These are phyloP conservation scores for Magnolia officinalis DNA, from an alignment of 164 flowering plant genomes.

Conservation along the genomic window DNA sequence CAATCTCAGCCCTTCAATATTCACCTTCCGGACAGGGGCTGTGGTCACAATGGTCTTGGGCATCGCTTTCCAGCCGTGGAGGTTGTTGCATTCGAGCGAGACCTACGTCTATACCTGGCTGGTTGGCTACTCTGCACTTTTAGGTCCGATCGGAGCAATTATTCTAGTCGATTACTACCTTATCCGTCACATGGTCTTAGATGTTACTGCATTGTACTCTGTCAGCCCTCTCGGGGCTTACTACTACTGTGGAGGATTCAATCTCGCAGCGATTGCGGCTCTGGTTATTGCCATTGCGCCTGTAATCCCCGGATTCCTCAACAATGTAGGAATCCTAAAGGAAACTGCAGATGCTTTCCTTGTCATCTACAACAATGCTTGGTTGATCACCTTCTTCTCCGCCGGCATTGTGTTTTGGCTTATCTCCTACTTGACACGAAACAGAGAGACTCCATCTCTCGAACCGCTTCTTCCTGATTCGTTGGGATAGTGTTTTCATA, in stretches of 20 bases:
- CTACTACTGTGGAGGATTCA: conserved; percentile 66
- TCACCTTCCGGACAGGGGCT: conserved; percentile 78
- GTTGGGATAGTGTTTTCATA: not conserved
- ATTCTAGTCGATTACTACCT: conserved; percentile 72
- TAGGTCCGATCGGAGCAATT: conserved; percentile 88
- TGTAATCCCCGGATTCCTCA: conserved; percentile 79
- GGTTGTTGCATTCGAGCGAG: conserved; percentile 75
- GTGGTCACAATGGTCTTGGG: conserved; percentile 77
- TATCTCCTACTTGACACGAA: conserved; percentile 28
- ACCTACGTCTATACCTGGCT: conserved; percentile 95
- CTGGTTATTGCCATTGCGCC: conserved; percentile 66
- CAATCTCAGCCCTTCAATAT: conserved; percentile 68
- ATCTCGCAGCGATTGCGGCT: conserved; percentile 62
- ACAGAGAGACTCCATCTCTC: not conserved
- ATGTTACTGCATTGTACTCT: conserved; percentile 57
- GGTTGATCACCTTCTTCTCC: conserved; percentile 75
- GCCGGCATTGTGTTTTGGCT: conserved; percentile 59
- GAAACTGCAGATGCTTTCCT: conserved; percentile 33
- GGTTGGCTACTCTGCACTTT: conserved; percentile 74
- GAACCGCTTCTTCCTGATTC: not conserved
- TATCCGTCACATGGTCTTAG: conserved; percentile 37
- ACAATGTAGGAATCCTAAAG: conserved; percentile 56
- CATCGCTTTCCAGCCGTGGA: conserved; percentile 88
- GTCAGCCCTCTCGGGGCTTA: conserved; percentile 53
- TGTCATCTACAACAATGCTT: conserved; percentile 76